A percentile compares a stretch with the other conserved stretches of the same genome.
Conservation (phyloP, 2,329 filamentous ascomycete genomes). For the Fonsecaea multimorphosa region DNA sequence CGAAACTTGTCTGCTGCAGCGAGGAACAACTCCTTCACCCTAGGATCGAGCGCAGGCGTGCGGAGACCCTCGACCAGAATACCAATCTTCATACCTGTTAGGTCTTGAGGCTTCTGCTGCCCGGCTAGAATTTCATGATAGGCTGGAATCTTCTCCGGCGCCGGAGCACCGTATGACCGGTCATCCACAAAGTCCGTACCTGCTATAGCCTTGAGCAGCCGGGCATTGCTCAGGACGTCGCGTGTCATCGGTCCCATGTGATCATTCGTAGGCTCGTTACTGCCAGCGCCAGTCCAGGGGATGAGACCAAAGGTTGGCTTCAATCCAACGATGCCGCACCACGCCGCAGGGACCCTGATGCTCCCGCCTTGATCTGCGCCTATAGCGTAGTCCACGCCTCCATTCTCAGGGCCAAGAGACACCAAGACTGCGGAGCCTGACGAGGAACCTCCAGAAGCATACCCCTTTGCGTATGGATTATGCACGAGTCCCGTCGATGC, state of each 20-base stretch:
- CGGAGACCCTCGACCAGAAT: slow-evolving; percentile 55
- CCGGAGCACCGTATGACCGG: slow-evolving; percentile 42
- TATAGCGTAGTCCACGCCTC: slow-evolving; percentile 41
- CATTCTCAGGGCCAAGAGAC: slow-evolving; percentile 42
- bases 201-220: slow-evolving; percentile 51
- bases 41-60: slow-evolving; percentile 48
- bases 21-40: slow-evolving; percentile 52
- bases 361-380: slow-evolving; percentile 46
- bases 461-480: slow-evolving; percentile 53
- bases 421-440: slow-evolving; percentile 54
- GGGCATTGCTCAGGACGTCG: slow-evolving; percentile 49
- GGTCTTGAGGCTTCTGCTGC: slow-evolving; percentile 3
- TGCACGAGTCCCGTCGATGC: slow-evolving; percentile 56
- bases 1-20: slow-evolving; percentile 51
- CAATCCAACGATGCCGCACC: slow-evolving; percentile 56
- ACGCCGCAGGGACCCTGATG: slow-evolving; percentile 49
- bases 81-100: slow-evolving; percentile 50
- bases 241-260: slow-evolving; percentile 53
- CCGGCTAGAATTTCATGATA: neutral
- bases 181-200: slow-evolving; percentile 56
- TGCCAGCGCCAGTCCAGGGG: slow-evolving; percentile 56
- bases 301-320: slow-evolving; percentile 59
- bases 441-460: slow-evolving; percentile 55
- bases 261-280: slow-evolving; percentile 57
- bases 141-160: neutral